Conservation (phyloP, 306 rosid species). For the Sesbania bispinosa region DNA sequence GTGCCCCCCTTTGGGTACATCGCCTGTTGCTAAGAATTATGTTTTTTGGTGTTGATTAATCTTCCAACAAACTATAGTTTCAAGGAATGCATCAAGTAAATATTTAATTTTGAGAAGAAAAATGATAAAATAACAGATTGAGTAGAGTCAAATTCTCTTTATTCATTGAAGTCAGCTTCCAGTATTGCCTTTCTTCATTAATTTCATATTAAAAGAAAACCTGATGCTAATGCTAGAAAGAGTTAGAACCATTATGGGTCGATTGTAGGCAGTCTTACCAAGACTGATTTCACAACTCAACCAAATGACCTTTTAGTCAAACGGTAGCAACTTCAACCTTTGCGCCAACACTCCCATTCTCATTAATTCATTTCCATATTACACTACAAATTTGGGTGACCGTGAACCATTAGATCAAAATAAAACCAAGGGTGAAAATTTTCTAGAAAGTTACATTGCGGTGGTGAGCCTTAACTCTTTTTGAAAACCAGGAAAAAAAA, state of each 20-base stretch:
- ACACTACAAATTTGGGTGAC: neutral
- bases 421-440: neutral
- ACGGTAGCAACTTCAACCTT: too few species aligned
- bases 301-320: too few species aligned
- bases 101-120: neutral
- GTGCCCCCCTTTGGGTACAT: neutral
- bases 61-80: neutral
- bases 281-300: too few species aligned
- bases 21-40: neutral
- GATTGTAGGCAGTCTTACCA: too few species aligned
- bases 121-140: neutral
- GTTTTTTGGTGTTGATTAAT: neutral
- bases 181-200: too few species aligned
- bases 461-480: neutral
- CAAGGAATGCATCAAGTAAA: neutral
- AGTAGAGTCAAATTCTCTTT: neutral
- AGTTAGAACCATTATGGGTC: too few species aligned
- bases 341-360: too few species aligned
- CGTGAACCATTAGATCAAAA: neutral
- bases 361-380: too few species aligned
- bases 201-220: too few species aligned
- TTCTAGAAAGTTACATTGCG: neutral
- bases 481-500: too few species aligned
- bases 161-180: too few species aligned
- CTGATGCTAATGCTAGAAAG: too few species aligned